These are phyloP conservation scores for Parasitella parasitica DNA, from an alignment of 371 early-diverging fungal genomes.

Conservation along the genomic window DNA sequence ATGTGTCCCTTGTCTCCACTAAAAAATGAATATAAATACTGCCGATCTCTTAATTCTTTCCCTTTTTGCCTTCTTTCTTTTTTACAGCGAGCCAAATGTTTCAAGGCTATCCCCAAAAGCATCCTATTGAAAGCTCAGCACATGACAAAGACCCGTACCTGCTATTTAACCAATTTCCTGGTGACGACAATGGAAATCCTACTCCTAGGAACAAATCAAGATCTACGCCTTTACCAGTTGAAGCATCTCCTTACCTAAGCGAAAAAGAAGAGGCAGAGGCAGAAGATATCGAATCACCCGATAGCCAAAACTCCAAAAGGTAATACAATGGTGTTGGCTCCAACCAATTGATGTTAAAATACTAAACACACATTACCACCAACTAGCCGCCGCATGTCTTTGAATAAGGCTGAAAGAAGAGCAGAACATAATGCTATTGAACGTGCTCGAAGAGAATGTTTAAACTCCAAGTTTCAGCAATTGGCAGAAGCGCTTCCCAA, in stretches of 20 bases:
- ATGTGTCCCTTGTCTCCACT: background rate
- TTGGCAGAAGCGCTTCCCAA: conserved; percentile 67
- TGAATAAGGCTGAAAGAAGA: conserved; percentile 53
- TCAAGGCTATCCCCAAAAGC: background rate
- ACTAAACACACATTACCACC: background rate
- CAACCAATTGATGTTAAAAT: background rate
- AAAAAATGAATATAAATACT: too few species aligned
- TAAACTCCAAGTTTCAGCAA: conserved; percentile 68
- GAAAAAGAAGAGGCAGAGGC: background rate
- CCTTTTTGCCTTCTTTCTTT: too few species aligned
- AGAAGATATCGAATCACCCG: background rate
- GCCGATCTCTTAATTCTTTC: background rate
- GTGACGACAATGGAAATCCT: background rate
- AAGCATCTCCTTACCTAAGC: background rate
- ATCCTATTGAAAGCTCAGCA: background rate
- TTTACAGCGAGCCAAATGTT: background rate
- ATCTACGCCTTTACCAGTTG: background rate
- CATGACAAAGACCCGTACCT: background rate
- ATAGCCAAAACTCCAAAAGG: background rate
- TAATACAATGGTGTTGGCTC: background rate
- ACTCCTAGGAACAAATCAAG: background rate
- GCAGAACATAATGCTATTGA: conserved; percentile 78
- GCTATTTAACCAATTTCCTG: background rate
- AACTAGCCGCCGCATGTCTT: conserved; percentile 3
- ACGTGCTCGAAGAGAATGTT: conserved; percentile 68